Evolutionary conservation across 805 yeast genomes (phyloP).

Genomic region (Torulaspora franciscae): DNA sequence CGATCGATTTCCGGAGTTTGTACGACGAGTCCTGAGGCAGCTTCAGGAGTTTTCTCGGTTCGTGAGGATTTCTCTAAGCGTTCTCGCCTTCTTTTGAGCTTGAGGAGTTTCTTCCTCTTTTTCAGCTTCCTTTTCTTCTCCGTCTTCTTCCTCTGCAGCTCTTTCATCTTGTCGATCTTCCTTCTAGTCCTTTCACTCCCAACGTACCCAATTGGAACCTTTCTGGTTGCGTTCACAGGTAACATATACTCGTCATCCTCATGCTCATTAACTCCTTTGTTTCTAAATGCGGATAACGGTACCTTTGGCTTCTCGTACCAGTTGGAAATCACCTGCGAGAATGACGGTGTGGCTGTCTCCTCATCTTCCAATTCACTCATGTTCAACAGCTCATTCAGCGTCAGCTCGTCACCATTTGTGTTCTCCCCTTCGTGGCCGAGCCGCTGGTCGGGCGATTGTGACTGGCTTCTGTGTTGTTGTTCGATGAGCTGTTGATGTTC

Average conservation of each 20-base stretch:
- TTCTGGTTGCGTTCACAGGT: slow-evolving; percentile 29
- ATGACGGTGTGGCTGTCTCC: slow-evolving; percentile 37
- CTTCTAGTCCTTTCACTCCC: slow-evolving; percentile 36
- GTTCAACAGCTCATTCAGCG: slow-evolving; percentile 78
- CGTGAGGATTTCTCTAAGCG: slow-evolving; percentile 23
- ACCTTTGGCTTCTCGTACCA: slow-evolving; percentile 46
- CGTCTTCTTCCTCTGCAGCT: slow-evolving; percentile 33
- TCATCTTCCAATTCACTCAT: slow-evolving; percentile 82
- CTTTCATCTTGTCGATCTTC: slow-evolving; percentile 36
- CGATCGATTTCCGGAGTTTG: slow-evolving; percentile 4
- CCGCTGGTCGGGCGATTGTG: slow-evolving; percentile 22
- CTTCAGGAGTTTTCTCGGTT: slow-evolving; percentile 11
- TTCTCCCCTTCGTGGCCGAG: slow-evolving; percentile 17
- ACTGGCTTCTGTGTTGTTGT: slow-evolving; percentile 25
- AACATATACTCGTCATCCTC: slow-evolving; percentile 34
- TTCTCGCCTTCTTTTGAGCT: slow-evolving; percentile 31
- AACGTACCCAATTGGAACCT: slow-evolving; percentile 36
- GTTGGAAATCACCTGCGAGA: slow-evolving; percentile 36
- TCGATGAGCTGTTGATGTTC: slow-evolving; percentile 31
- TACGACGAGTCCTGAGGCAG: neutral
- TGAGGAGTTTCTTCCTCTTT: slow-evolving; percentile 33
- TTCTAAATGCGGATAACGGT: slow-evolving; percentile 88
- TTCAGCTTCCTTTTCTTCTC: slow-evolving; percentile 34
- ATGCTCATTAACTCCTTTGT: slow-evolving; percentile 50
- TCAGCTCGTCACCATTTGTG: slow-evolving; percentile 37